Percentiles rank a stretch among this genome's conserved stretches.
These are phyloP conservation scores for Paracamarosporium sp. DNA, from an alignment of 2,329 filamentous ascomycete genomes.

Conservation along the genomic window DNA sequence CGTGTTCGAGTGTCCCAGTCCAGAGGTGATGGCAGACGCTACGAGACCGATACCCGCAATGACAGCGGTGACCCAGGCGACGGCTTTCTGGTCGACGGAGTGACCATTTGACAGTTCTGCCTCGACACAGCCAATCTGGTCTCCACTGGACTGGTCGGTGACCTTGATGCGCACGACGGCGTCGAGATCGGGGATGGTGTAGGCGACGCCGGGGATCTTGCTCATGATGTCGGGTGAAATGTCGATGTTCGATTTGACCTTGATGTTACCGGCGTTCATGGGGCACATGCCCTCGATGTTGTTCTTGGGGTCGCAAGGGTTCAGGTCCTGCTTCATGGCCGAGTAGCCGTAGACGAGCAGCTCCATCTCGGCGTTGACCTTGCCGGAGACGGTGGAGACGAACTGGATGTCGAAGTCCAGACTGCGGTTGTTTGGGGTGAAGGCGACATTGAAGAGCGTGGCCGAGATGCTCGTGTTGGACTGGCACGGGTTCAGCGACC, in stretches of 20 bases:
- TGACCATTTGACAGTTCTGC: slow-evolving; percentile 88
- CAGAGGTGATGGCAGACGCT: slow-evolving; percentile 87
- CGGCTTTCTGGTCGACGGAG: slow-evolving; percentile 85
- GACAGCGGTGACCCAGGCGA: slow-evolving; percentile 88
- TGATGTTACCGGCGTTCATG: slow-evolving; percentile 84
- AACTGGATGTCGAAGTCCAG: slow-evolving; percentile 78
- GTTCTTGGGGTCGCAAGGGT: slow-evolving; percentile 74
- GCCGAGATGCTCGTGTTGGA: slow-evolving; percentile 86
- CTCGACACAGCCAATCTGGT: slow-evolving; percentile 83
- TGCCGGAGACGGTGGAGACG: slow-evolving; percentile 82
- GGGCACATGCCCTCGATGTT: slow-evolving; percentile 79
- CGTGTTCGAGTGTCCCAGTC: slow-evolving; percentile 89
- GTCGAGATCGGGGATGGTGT: slow-evolving; percentile 89
- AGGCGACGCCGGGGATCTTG: slow-evolving; percentile 81
- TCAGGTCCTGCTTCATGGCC: slow-evolving; percentile 69
- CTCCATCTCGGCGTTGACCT: slow-evolving; percentile 77
- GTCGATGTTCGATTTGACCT: slow-evolving; percentile 73
- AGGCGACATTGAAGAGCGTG: slow-evolving; percentile 84
- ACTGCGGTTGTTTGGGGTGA: slow-evolving; percentile 76
- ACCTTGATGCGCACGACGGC: slow-evolving; percentile 83
- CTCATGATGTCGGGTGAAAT: slow-evolving; percentile 64
- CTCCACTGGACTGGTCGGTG: slow-evolving; percentile 69
- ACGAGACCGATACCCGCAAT: slow-evolving; percentile 84
- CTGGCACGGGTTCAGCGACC: slow-evolving; percentile 85
- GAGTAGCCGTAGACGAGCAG: slow-evolving; percentile 84